Conservation (phyloP, 176 grass and related monocot species). For the Ananas comosus region DNA sequence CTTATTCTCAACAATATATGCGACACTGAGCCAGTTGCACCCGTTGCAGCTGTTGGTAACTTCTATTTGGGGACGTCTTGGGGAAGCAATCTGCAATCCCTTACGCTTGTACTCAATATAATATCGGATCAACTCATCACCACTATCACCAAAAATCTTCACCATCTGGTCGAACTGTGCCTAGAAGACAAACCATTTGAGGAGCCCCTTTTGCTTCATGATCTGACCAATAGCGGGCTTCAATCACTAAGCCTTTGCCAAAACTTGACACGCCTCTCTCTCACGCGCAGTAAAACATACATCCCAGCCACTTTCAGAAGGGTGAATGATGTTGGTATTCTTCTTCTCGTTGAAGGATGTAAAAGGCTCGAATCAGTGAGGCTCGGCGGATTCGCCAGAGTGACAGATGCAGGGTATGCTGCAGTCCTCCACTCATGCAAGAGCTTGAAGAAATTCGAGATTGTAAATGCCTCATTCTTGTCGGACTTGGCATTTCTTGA, state of each 20-base stretch:
- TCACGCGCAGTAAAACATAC: slow-evolving; percentile 46
- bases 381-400: slow-evolving; percentile 75
- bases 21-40: background rate
- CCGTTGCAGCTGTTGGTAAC: background rate
- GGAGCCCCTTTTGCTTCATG: slow-evolving; percentile 42
- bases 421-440: slow-evolving; percentile 76
- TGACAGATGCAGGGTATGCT: slow-evolving; percentile 89
- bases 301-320: slow-evolving; percentile 48
- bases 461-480: slow-evolving; percentile 56
- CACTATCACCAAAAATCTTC: slow-evolving; percentile 51
- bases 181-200: slow-evolving; percentile 64
- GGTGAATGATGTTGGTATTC: slow-evolving; percentile 83
- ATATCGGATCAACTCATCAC: slow-evolving; percentile 64
- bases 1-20: slow-evolving; percentile 27
- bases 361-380: slow-evolving; percentile 78
- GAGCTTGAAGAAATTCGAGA: slow-evolving; percentile 70
- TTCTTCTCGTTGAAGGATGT: slow-evolving; percentile 81
- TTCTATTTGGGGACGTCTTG: slow-evolving; percentile 15
- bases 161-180: slow-evolving; percentile 55
- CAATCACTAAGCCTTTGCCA: slow-evolving; percentile 69
- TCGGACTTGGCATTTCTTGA: slow-evolving; percentile 82
- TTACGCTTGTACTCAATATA: slow-evolving; percentile 69
- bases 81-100: slow-evolving; percentile 41
- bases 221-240: slow-evolving; percentile 71
- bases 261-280: slow-evolving; percentile 62